Evolutionary conservation across 768 basidiomycete species (phyloP), one percentile per base, ranked within the genome.

Genomic region (Mycena sanguinolenta): DNA sequence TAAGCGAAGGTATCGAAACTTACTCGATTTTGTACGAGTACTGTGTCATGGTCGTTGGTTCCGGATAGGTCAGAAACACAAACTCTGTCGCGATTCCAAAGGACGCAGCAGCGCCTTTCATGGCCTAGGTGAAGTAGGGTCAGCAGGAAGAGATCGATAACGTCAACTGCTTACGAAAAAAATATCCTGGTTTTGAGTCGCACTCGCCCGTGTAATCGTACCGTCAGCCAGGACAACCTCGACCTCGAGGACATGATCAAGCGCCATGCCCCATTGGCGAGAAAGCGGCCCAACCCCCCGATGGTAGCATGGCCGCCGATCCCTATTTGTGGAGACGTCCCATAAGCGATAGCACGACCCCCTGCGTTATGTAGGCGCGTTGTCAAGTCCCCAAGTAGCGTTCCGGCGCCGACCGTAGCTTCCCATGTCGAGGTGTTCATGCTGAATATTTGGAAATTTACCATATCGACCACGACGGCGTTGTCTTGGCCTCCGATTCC

Each of bases 271-370:
- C 73, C 75, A 81, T 52, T 69, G 65, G 1, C 77, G 61, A 16
- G 74, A 73, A 12, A 65, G 21, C 23, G 76, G 73, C 7, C 78
- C 12, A 74, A 63, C 25, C 69, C 79, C 14, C 69, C 70, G 28
- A 75, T 70, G 14, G 72, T 74, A 28, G 75, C 75, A 38, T 77
- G 75, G 10, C 72, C 69, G 19, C 77, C 76, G 70, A 75, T 71
- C 0, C 79, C 76, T 8, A 80, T 79, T n/a, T 73, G 73, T n/a
- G 1, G 79, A 77, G 80, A 81, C 7, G 75, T 75, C 1, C 80
- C 80, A 52, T 79, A 79, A 5, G 76, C 67, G 7, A 82, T 63
- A 0, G 78, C 79, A n/a, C 77, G 74, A 49, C 73, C 34, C 58
- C 74, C 63, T 1, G 65, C 42, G 54, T 75, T 32, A 38, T 54